Conservation (phyloP, 2,329 filamentous ascomycete species). For the Fusarium chaquense region DNA sequence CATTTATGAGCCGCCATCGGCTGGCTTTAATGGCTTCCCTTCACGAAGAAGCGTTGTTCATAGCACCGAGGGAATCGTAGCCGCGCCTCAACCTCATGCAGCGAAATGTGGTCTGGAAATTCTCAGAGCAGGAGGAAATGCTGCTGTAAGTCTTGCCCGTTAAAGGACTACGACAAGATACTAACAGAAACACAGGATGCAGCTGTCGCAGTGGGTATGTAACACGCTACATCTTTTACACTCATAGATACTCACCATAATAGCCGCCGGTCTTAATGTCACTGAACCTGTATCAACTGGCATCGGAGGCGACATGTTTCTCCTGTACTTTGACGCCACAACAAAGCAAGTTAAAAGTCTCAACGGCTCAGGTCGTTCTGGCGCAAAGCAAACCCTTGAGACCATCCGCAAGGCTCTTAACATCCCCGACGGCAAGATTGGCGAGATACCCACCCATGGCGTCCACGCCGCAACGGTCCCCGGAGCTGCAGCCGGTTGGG, state of each 20-base stretch:
- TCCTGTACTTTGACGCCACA: slow-evolving; percentile 88
- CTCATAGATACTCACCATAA: not conserved
- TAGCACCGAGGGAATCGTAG: slow-evolving; percentile 90
- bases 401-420: slow-evolving; percentile 77
- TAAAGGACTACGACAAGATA: not conserved
- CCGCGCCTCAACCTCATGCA: slow-evolving; percentile 90
- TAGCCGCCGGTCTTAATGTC: slow-evolving; percentile 90
- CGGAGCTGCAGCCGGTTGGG: slow-evolving; percentile 93
- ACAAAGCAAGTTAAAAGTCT: slow-evolving; percentile 85
- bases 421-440: slow-evolving; percentile 66
- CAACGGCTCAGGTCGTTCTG: slow-evolving; percentile 92
- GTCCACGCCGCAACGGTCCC: slow-evolving; percentile 88
- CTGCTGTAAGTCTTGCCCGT: slow-evolving; percentile 73
- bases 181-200: slow-evolving; percentile 74
- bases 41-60: slow-evolving; percentile 93
- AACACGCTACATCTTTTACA: rapidly evolving
- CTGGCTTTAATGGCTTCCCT: slow-evolving; percentile 72
- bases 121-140: slow-evolving; percentile 90
- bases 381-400: slow-evolving; percentile 75
- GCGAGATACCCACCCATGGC: slow-evolving; percentile 77
- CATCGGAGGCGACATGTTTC: slow-evolving; percentile 98
- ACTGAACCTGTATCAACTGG: slow-evolving; percentile 94
- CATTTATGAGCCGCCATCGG: slow-evolving; percentile 60
- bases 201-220: slow-evolving; percentile 88
- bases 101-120: slow-evolving; percentile 88